Evolutionary conservation across 2,329 filamentous ascomycete species (phyloP).

Genomic region (Aspergillus pseudoterreus): DNA sequence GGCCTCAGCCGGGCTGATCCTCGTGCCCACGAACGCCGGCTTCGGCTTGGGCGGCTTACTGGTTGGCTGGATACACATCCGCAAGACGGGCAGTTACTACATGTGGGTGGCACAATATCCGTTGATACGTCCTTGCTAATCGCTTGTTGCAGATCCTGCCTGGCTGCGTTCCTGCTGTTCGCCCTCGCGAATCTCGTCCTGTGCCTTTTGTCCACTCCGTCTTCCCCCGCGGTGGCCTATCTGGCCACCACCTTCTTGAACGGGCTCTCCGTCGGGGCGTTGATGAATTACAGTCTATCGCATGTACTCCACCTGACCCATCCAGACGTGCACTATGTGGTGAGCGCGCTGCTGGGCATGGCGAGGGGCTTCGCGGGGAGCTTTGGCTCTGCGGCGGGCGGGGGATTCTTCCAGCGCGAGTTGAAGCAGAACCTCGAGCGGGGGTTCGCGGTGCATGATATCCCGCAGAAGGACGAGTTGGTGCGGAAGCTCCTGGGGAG

Average conservation of each 20-base stretch:
- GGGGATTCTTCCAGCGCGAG: constrained; percentile 67
- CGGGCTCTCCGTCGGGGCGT: constrained; percentile 68
- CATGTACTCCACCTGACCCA: constrained; percentile 72
- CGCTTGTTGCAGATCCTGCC: constrained; percentile 44
- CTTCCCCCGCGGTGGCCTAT: constrained; percentile 52
- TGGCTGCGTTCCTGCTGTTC: constrained; percentile 62
- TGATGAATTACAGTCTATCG: constrained; percentile 76
- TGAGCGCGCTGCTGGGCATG: constrained; percentile 71
- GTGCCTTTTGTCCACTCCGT: constrained; percentile 52
- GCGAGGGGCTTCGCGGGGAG: constrained; percentile 78
- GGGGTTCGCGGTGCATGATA: constrained; percentile 51
- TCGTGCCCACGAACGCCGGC: constrained; percentile 77
- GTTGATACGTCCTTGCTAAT: background rate
- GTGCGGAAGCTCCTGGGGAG: constrained; percentile 56
- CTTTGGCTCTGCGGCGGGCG: constrained; percentile 76
- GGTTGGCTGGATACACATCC: constrained; percentile 73
- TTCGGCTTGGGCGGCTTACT: constrained; percentile 72
- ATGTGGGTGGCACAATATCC: constrained; percentile 29
- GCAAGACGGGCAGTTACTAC: constrained; percentile 70
- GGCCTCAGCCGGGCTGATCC: constrained; percentile 67
- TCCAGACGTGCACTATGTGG: constrained; percentile 66
- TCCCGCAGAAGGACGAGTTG: constrained; percentile 41
- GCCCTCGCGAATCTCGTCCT: constrained; percentile 56
- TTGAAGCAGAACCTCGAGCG: constrained; percentile 54
- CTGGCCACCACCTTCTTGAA: constrained; percentile 63